Conservation (phyloP, 2,329 filamentous ascomycete species). For the Ilyonectria sp. region DNA sequence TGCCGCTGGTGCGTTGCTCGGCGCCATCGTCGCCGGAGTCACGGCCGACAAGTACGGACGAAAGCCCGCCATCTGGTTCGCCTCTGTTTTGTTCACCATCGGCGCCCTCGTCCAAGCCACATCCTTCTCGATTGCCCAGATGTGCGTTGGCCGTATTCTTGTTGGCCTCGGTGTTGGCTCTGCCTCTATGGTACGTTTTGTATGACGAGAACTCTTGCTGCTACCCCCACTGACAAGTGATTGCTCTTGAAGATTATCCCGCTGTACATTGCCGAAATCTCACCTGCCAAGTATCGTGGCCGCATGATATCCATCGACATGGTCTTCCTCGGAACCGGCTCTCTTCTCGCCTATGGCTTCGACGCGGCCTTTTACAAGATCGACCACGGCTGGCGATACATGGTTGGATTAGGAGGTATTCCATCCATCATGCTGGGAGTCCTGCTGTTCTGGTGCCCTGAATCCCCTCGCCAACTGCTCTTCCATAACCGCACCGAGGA, state of each 20-base stretch:
- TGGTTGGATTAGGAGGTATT: conserved; percentile 37
- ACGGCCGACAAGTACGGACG: conserved; percentile 42
- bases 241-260: conserved; percentile 35
- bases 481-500: conserved; percentile 52
- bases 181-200: conserved; percentile 56
- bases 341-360: conserved; percentile 42
- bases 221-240: neutral
- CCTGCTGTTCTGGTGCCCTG: conserved; percentile 38
- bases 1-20: conserved; percentile 41
- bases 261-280: conserved; percentile 47
- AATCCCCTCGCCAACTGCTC: conserved; percentile 42
- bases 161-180: conserved; percentile 59
- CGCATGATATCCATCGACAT: conserved; percentile 46
- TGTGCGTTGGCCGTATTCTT: conserved; percentile 39
- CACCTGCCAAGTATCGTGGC: conserved; percentile 42
- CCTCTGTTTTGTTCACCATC: conserved; percentile 40
- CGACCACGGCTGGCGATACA: conserved; percentile 43
- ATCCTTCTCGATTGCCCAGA: conserved; percentile 38
- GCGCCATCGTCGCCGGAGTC: conserved; percentile 41
- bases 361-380: conserved; percentile 54
- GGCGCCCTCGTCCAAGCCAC: conserved; percentile 41
- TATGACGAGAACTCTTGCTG: neutral
- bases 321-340: conserved; percentile 42
- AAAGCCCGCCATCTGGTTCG: conserved; percentile 38
- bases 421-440: conserved; percentile 38